Base-by-base conservation (phyloP, 2,329 filamentous ascomycete genomes). In the Huntiella abstrusa region DNA sequence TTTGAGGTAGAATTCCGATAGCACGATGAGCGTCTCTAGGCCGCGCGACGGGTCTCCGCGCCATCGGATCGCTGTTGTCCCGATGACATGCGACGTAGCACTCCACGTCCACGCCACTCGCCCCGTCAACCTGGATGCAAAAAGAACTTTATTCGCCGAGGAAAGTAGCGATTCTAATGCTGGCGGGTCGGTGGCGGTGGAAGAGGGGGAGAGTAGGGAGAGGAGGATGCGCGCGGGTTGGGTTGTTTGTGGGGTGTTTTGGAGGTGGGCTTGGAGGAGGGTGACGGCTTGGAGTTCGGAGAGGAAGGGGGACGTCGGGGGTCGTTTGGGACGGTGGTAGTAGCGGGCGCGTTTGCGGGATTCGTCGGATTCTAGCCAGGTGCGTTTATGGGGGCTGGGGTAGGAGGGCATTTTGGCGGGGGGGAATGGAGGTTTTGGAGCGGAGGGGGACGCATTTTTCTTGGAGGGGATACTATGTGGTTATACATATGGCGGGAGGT, bases 61-160 rank as follows among this genome's bases (percentile, higher is more conserved):
- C 35, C 61, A 61, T 10, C 75, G 66, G 22, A 79, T 62, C 1
- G 73, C 73, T 7, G 76, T 80, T 2, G 73, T 78, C 35, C 75
- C 75, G 43, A 80, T 72, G 39, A 79, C 68, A 46, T 70, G 66
- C 2, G 64, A 64, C 3, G 60, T 58, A 49, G 71, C 64, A 35
- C 70, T 73, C 75, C 75, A 79, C 53, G 73, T 70, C 73, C 75
- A 78, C 19, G 63, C 62, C 4, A 79, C 75, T 19, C 75, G 67
- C n/a, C 68, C 65, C 28, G 64, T 62, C 10, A 80, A 63, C 5
- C 63, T 64, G 19, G 71, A 69, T 45, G 63, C 61, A 58, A 80
- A 80, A 60, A 80, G 79, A 38, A 79, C 64, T 45, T 73, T 69
- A 58, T 80, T 77, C 38, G 70, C 69, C 6, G 74, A 68, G 8